phyloP scores from a whole-genome alignment of 2,329 filamentous ascomycete genomes.

The Aspergillus aculeatinus region DNA sequence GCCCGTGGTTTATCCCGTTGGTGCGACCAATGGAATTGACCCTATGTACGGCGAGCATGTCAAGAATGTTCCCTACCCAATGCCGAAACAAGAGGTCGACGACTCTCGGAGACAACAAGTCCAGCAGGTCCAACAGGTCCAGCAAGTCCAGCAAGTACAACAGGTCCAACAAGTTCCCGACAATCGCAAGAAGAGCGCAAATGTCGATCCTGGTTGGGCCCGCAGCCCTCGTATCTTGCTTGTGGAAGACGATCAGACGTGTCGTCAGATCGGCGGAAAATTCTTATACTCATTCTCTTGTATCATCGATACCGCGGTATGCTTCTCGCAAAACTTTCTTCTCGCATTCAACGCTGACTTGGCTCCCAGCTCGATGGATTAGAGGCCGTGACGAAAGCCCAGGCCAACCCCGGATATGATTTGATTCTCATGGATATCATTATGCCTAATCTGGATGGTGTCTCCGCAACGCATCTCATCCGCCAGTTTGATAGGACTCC shows the following conservation, averaged over 20 bases:
- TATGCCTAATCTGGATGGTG: constrained; percentile 93
- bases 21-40: constrained; percentile 87
- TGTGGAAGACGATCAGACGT: constrained; percentile 77
- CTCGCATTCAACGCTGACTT: not conserved
- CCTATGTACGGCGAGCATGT: constrained; percentile 94
- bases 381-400: constrained; percentile 86
- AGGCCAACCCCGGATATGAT: constrained; percentile 63
- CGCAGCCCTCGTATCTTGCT: constrained; percentile 76
- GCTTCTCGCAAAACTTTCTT: constrained; percentile 27
- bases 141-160: not conserved
- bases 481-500: constrained; percentile 80
- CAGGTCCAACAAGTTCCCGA: constrained; percentile 43
- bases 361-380: constrained; percentile 73
- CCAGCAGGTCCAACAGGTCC: not conserved
- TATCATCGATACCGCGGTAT: constrained; percentile 62
- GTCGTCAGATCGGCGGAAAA: constrained; percentile 65
- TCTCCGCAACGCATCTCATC: constrained; percentile 91
- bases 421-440: constrained; percentile 90
- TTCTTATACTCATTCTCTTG: constrained; percentile 66
- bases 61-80: constrained; percentile 84
- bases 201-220: constrained; percentile 64
- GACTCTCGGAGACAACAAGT: constrained; percentile 41
- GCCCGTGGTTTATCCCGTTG: constrained; percentile 83
- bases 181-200: constrained; percentile 60
- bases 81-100: constrained; percentile 63